phyloP scores from a whole-genome alignment of 225 moss, liverwort and hornwort genomes.

The Lunularia cruciata region DNA sequence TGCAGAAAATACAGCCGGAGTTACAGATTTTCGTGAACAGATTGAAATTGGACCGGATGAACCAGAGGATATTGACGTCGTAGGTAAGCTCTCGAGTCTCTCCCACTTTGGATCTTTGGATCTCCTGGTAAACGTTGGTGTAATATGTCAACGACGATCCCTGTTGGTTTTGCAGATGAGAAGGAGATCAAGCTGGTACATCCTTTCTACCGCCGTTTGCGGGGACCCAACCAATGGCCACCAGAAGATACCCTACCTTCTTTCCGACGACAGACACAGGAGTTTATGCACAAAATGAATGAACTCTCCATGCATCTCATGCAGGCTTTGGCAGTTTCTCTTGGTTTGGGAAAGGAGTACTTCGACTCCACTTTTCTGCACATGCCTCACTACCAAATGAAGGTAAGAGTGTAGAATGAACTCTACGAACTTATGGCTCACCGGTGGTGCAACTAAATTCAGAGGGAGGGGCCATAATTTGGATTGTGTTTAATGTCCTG shows the following conservation, averaged over 20 bases:
- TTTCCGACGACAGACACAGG: conserved; percentile 45
- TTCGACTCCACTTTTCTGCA: conserved; percentile 61
- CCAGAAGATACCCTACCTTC: conserved; percentile 34
- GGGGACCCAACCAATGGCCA: conserved; percentile 72
- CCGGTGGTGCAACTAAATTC: too few species aligned
- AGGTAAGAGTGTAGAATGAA: conserved; percentile 31
- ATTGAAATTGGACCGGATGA: conserved; percentile 66
- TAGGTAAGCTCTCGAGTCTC: conserved; percentile 19
- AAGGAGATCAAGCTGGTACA: conserved; percentile 32
- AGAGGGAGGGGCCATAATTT: too few species aligned
- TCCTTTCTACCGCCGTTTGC: conserved; percentile 61
- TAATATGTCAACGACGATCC: background rate
- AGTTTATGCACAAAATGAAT: conserved; percentile 56
- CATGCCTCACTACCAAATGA: conserved; percentile 75
- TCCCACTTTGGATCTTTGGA: background rate
- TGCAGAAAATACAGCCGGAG: conserved; percentile 64
- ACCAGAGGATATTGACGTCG: conserved; percentile 39
- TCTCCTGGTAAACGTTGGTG: too few species aligned
- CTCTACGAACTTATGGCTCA: background rate
- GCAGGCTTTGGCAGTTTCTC: conserved; percentile 66
- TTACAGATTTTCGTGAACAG: conserved; percentile 64
- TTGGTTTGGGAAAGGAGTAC: conserved; percentile 50
- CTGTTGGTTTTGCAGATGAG: conserved; percentile 40
- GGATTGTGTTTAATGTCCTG: too few species aligned
- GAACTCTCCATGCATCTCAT: conserved; percentile 61